Percentiles rank a stretch among this genome's conserved stretches.
Conservation (phyloP, 192 early-diverging fungal species). For the Chytriomyces sp. region DNA sequence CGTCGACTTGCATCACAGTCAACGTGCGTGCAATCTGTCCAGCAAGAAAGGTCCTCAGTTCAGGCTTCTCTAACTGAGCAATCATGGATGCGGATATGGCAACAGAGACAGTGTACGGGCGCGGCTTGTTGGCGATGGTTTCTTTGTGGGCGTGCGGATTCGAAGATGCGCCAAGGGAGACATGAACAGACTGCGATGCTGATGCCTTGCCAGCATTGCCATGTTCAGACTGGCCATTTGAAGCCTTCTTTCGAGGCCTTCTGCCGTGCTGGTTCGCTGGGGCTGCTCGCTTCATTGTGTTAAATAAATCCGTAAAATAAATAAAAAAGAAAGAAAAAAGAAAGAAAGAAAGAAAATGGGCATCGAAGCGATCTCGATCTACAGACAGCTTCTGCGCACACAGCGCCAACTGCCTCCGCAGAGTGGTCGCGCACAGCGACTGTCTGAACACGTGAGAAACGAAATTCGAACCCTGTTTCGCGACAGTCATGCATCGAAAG, state of each 20-base stretch:
- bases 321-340: background rate
- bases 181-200: background rate
- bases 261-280: background rate
- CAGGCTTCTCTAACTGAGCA: slow-evolving; percentile 63
- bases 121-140: slow-evolving; percentile 3
- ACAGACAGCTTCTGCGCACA: slow-evolving; percentile 20
- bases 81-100: slow-evolving; percentile 72
- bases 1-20: slow-evolving; percentile 67
- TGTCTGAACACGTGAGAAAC: slow-evolving; percentile 1
- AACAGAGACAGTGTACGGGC: slow-evolving; percentile 63
- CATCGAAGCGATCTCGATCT: background rate
- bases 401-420: slow-evolving; percentile 14
- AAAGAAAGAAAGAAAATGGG: slow-evolving; percentile 3
- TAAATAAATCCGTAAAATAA: background rate
- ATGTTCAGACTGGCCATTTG: background rate
- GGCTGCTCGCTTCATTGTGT: background rate
- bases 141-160: no score
- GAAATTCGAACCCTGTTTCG: background rate
- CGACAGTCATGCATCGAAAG: background rate
- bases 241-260: background rate
- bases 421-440: slow-evolving; percentile 18
- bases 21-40: slow-evolving; percentile 70
- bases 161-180: no score
- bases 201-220: background rate
- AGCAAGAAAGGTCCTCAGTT: slow-evolving; percentile 72